Evolutionary conservation across 2,329 filamentous ascomycete species (phyloP), one percentile per base, ranked within the genome.

Genomic region (Aspergillus spinulosporus): DNA sequence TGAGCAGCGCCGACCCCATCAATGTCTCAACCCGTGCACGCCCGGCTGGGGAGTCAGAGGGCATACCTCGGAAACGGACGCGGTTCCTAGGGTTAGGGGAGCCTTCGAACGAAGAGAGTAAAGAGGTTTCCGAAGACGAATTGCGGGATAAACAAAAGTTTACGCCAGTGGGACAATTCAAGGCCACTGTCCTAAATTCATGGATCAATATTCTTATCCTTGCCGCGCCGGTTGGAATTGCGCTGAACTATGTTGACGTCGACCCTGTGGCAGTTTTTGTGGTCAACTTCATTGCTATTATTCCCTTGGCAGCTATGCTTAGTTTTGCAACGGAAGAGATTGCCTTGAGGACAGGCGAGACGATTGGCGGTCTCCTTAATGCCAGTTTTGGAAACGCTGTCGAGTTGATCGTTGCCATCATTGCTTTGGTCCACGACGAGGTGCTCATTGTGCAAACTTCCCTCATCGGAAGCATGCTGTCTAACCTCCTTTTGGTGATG

Each of bases 201-300:
- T 96, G 89, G 85, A 88, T 96, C 76, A 97, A 97, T 68, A 68
- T 96, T 26, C 76, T 97, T 28, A 78, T 96, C 21, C 51, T 96
- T 12, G 85, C 87, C 21, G 91, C 89, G 0, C 92, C 92, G 0
- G 83, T 86, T 34, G 92, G 92, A 57, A 90, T 96, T 66, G 88
- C 83, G 1, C 72, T 93, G 51, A 84, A 89, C 66, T 91, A 88
- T 67, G 75, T 85, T 14, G 62, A 76, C 8, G 76, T 88, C 50
- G 79, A 82, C 66, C 78, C 81, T 2, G 80, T 88, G 56, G 82
- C 81, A 15, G 79, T 94, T 46, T 97, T 97, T 67, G 84, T 92
- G 54, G 83, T 97, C 74, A 97, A 97, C 77, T 97, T 97, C 67
- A 83, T 97, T 61, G 93, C 92, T 59, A 96, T 97, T 64, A 87